Conservation (phyloP, 257 asterid genomes). For the Jacaranda mimosifolia region DNA sequence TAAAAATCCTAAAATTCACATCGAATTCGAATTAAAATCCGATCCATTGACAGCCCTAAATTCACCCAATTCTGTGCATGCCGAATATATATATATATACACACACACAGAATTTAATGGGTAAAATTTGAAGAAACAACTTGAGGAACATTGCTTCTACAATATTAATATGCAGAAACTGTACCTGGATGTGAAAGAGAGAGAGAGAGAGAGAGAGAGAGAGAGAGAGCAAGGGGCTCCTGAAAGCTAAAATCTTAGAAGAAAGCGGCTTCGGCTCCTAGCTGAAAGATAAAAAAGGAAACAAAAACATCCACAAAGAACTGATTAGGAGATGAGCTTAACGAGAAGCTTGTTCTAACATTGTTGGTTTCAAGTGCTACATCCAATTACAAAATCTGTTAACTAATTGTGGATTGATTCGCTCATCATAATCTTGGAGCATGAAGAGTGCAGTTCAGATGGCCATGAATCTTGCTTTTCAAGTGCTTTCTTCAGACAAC, state of each 20-base stretch:
- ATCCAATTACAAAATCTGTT: neutral
- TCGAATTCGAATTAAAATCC: no score
- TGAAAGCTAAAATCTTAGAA: neutral
- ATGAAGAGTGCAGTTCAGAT: neutral
- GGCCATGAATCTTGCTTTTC: no score
- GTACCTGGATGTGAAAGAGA: neutral
- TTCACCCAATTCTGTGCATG: no score
- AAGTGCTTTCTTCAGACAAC: conserved; percentile 72
- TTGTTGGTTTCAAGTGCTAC: neutral
- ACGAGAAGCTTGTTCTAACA: neutral
- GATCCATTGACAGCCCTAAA: no score
- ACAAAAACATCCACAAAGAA: neutral
- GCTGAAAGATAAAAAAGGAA: neutral
- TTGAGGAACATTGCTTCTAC: no score
- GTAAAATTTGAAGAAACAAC: no score
- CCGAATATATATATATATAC: no score
- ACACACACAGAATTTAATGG: no score
- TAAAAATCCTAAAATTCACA: no score
- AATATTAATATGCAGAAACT: neutral
- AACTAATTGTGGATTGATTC: neutral
- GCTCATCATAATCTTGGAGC: neutral
- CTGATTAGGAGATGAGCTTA: neutral
- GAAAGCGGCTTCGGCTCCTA: neutral
- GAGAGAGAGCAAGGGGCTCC: no score
- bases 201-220: neutral